These are phyloP conservation scores for Wickerhamomyces sydowiorum DNA, from an alignment of 805 yeast species.

Conservation along the genomic window DNA sequence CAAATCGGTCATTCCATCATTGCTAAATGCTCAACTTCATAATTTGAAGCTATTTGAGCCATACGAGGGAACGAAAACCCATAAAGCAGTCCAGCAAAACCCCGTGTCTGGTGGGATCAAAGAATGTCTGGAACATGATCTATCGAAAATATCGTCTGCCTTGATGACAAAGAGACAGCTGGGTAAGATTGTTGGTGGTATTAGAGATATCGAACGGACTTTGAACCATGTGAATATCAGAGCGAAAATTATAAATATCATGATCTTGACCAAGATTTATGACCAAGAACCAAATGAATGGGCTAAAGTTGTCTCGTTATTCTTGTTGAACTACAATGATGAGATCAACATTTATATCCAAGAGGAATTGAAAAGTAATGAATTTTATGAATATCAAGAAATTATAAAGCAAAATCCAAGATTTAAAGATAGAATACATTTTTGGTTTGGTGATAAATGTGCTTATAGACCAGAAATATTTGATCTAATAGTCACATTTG, in stretches of 20 bases:
- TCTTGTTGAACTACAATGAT: conserved; percentile 13
- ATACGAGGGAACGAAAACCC: conserved; percentile 1
- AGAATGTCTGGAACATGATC: conserved; percentile 6
- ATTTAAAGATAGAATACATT: conserved; percentile 9
- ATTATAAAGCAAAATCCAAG: conserved; percentile 5
- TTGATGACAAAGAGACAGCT: conserved; percentile 22
- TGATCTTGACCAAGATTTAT: conserved; percentile 25
- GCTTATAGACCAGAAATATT: conserved; percentile 28
- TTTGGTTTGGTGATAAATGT: conserved; percentile 22
- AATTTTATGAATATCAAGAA: conserved; percentile 7
- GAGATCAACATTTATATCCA: conserved; percentile 18
- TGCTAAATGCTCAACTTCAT: conserved; percentile 22
- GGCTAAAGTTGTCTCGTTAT: conserved; percentile 17
- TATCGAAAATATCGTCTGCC: conserved; percentile 13
- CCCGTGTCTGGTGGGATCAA: not conserved
- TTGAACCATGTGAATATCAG: conserved; percentile 23
- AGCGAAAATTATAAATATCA: conserved; percentile 18
- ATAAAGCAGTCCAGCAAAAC: not conserved
- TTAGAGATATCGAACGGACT: conserved; percentile 25
- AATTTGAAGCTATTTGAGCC: conserved; percentile 19
- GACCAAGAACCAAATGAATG: conserved; percentile 26
- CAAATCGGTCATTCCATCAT: conserved; percentile 19
- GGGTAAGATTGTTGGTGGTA: conserved; percentile 22
- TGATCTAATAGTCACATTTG: conserved; percentile 58
- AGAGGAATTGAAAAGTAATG: conserved; percentile 8